Evolutionary conservation across 2,329 filamentous ascomycete species (phyloP), one percentile per base, ranked within the genome.

Genomic region (Curvularia spicifera): DNA sequence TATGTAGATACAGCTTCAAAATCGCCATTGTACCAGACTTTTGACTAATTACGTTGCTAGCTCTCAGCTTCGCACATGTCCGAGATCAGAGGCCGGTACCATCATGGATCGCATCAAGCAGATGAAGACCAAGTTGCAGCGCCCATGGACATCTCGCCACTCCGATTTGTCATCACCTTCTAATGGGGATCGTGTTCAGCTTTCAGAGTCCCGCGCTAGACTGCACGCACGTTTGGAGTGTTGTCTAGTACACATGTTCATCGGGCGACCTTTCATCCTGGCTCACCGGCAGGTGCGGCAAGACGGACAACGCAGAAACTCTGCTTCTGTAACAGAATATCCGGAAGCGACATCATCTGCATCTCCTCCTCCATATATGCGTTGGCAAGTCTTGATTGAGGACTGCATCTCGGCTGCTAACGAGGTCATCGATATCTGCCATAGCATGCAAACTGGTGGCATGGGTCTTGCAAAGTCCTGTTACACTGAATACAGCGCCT

Each of bases 401-500:
- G 57, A 62, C 24, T 62, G 56, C 24, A 40, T 65, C 10, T 39
- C 50, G 29, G 57, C 59, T n/a, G 56, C 62, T 12, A 47, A 54
- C 15, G 56, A 59, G 49, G 57, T 48, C 28, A 60, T 65, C 29
- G 31, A 51, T 9, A 54, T 56, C 29, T 59, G 56, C 18, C 56
- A 51, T 2, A 40, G 24, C 31, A 56, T 65, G 51, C 60, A 59
- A 6, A 51, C 45, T 7, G 42, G 53, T n/a, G 31, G 48, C 2
- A 60, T 63, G n/a, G 62, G 60, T 29, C 60, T 65, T 39, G 60
- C 60, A 39, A 58, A 51, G 33, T 53, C 62, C 22, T 57, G 53
- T 8, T 65, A 65, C 56, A 49, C 49, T 29, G 61, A 63, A 20
- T 63, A 55, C 24, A 61, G 58, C 45, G 52, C 61, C 28, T 64